A percentile compares a stretch with the other conserved stretches of the same genome.
phyloP scores from a whole-genome alignment of 371 early-diverging fungal genomes.

The Rhizopus stolonifer region DNA sequence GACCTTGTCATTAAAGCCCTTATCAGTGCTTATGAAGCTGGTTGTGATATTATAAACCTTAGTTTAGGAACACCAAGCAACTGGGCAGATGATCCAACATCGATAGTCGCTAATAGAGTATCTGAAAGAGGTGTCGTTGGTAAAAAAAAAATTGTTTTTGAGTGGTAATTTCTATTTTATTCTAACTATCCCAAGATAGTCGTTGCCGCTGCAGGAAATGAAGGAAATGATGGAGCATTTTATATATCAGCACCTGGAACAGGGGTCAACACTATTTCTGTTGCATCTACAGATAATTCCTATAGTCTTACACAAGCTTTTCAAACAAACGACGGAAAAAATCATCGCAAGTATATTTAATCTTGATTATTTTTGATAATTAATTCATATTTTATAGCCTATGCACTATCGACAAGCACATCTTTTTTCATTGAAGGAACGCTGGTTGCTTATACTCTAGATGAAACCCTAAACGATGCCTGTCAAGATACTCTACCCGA shows the following conservation, averaged over 20 bases:
- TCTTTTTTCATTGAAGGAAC: constrained; percentile 28
- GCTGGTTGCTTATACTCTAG: constrained; percentile 26
- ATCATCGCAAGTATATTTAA: constrained; percentile 20
- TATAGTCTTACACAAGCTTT: constrained; percentile 26
- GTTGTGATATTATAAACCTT: constrained; percentile 68
- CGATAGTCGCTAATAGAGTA: constrained; percentile 54
- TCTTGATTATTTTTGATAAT: neutral
- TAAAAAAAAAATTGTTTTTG: constrained; percentile 7
- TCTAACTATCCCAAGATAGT: constrained; percentile 25
- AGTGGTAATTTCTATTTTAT: neutral
- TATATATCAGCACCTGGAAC: constrained; percentile 56
- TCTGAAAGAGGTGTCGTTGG: constrained; percentile 32
- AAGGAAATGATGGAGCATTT: constrained; percentile 57
- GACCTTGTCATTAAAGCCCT: constrained; percentile 72
- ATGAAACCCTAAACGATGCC: constrained; percentile 15
- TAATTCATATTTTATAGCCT: constrained; percentile 16
- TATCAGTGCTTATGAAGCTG: constrained; percentile 59
- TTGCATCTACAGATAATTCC: constrained; percentile 63
- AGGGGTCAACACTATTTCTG: constrained; percentile 48
- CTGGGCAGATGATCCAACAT: constrained; percentile 57
- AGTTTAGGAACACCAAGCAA: constrained; percentile 68
- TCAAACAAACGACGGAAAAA: constrained; percentile 6
- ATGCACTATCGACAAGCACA: constrained; percentile 23
- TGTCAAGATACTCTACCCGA: constrained; percentile 23
- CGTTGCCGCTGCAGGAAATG: constrained; percentile 67